These are phyloP conservation scores for Teunomyces stri DNA, from an alignment of 805 yeast species.

Conservation along the genomic window DNA sequence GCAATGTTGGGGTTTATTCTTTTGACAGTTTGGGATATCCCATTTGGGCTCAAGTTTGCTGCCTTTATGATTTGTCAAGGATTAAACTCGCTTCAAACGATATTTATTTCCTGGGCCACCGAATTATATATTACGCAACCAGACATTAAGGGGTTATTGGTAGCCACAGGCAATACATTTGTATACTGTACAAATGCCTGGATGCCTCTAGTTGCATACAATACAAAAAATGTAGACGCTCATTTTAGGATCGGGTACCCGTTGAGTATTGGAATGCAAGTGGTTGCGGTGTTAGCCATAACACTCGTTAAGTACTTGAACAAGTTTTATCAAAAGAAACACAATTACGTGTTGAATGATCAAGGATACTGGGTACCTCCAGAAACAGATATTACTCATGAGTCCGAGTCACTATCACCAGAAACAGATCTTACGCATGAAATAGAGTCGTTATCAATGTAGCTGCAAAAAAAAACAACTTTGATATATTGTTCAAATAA, in stretches of 20 bases:
- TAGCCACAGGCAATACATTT: conserved; percentile 2
- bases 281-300: conserved; percentile 1
- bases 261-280: conserved; percentile 2
- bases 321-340: neutral
- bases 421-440: neutral
- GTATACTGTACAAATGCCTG: conserved; percentile 2
- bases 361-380: conserved; percentile 2
- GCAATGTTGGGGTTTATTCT: neutral
- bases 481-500: no score
- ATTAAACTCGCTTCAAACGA: conserved; percentile 1
- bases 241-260: conserved; percentile 3
- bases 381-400: neutral
- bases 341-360: neutral
- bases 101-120: conserved; percentile 2
- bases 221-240: conserved; percentile 1
- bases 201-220: conserved; percentile 2
- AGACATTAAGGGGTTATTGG: conserved; percentile 2
- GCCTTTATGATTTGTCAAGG: conserved; percentile 4
- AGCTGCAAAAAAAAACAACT: neutral
- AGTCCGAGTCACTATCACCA: neutral
- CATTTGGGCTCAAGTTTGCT: conserved; percentile 1
- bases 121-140: neutral
- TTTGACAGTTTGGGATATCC: conserved; percentile 1
- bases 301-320: neutral
- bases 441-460: neutral